A percentile compares a stretch with the other conserved stretches of the same genome.
phyloP scores from a whole-genome alignment of 2,329 filamentous ascomycete species.

The Colletotrichum aenigma region DNA sequence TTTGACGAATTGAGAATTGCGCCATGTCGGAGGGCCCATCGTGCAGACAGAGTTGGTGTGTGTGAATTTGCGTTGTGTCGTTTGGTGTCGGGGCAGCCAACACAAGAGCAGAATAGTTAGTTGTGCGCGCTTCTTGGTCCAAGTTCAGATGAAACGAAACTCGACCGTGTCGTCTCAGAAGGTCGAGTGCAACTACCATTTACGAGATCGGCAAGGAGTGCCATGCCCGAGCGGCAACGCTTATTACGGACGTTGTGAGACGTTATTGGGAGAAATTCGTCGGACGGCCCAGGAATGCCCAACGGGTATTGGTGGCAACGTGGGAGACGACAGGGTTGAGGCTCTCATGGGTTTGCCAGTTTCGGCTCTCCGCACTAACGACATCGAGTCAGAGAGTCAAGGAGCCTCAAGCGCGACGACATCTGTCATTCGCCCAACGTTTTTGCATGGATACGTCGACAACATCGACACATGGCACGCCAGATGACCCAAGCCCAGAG shows the following conservation, averaged over 20 bases:
- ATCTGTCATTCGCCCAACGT: slow-evolving; percentile 4
- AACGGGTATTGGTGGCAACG: neutral
- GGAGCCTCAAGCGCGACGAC: neutral
- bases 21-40: neutral
- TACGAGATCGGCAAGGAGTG: neutral
- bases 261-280: neutral
- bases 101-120: neutral
- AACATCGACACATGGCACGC: neutral
- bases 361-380: neutral
- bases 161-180: slow-evolving; percentile 9
- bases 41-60: neutral
- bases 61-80: neutral
- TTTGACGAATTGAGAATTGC: neutral
- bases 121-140: neutral
- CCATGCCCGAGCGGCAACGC: neutral
- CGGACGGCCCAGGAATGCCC: neutral
- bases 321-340: neutral
- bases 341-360: neutral
- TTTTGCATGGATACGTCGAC: neutral
- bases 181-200: neutral
- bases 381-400: slow-evolving; percentile 5
- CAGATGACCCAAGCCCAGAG: neutral
- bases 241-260: neutral
- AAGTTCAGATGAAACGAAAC: slow-evolving; percentile 19
- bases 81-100: neutral